A percentile compares a stretch with the other conserved stretches of the same genome.
Evolutionary conservation across 768 basidiomycete genomes (phyloP).

Genomic region (Rhodotorula taiwanensis): DNA sequence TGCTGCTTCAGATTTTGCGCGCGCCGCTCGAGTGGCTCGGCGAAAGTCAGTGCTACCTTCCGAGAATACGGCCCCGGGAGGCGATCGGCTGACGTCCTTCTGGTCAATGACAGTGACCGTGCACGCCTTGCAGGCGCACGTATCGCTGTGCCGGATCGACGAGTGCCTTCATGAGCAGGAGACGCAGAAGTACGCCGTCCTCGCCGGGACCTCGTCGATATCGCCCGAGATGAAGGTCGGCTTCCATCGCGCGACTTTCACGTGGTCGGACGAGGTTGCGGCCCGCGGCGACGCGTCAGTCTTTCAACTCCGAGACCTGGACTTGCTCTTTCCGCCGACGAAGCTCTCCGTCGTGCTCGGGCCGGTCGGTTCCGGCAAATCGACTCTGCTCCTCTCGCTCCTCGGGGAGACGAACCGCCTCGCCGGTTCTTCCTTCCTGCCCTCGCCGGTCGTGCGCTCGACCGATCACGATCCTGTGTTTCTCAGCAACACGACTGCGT

Average conservation of each 20-base stretch:
- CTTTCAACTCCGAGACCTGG: conserved; percentile 50
- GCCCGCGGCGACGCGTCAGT: conserved; percentile 49
- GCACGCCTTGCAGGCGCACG: conserved; percentile 42
- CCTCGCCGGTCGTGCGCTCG: conserved; percentile 33
- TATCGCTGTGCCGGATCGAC: conserved; percentile 45
- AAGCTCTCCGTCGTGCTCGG: conserved; percentile 50
- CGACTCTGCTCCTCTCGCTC: conserved; percentile 37
- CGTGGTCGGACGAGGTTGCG: conserved; percentile 31
- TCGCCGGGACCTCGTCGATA: conserved; percentile 5
- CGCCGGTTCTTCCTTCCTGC: conserved; percentile 33
- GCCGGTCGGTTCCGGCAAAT: conserved; percentile 39
- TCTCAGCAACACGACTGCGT: conserved; percentile 58
- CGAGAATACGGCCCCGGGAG: background rate
- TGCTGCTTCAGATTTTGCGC: conserved; percentile 49
- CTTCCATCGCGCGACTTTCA: conserved; percentile 44
- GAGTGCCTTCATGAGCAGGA: conserved; percentile 47
- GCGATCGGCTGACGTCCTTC: background rate
- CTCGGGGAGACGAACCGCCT: conserved; percentile 40
- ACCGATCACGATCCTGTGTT: conserved; percentile 46
- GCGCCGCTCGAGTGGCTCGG: conserved; percentile 44
- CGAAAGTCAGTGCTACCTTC: conserved; percentile 32
- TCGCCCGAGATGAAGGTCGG: too few species aligned
- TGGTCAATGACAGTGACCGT: conserved; percentile 33
- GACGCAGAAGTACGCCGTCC: conserved; percentile 46
- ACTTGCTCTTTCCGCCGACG: conserved; percentile 58